phyloP scores from a whole-genome alignment of 2,329 filamentous ascomycete species.

The Claviceps quebecensis region DNA sequence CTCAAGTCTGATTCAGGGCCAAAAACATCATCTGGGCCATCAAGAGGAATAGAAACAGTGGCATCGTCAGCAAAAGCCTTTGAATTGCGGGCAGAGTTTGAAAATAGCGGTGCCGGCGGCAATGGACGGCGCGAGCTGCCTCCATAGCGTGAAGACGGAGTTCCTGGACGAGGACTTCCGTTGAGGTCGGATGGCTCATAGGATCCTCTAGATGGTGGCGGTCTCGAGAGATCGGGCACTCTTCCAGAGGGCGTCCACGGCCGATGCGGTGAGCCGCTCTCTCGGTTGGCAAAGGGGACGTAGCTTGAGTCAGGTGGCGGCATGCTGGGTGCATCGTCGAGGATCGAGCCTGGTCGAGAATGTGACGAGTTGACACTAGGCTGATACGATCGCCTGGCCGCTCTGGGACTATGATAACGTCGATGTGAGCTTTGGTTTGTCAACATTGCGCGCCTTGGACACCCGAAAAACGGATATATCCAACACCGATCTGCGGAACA shows the following conservation, averaged over 20 bases:
- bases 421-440: slow-evolving; percentile 24
- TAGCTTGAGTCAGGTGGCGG: slow-evolving; percentile 52
- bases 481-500: not conserved
- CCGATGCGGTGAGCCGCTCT: slow-evolving; percentile 34
- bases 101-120: slow-evolving; percentile 77
- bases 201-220: slow-evolving; percentile 53
- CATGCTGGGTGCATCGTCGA: slow-evolving; percentile 44
- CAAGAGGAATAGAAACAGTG: slow-evolving; percentile 58
- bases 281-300: slow-evolving; percentile 37
- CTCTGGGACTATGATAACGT: slow-evolving; percentile 25
- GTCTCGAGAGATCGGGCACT: slow-evolving; percentile 50
- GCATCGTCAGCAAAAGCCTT: slow-evolving; percentile 49
- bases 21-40: slow-evolving; percentile 59
- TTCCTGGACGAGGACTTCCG: slow-evolving; percentile 78
- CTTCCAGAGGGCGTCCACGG: slow-evolving; percentile 43
- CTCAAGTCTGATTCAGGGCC: slow-evolving; percentile 43
- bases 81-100: slow-evolving; percentile 36
- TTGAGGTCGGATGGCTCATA: slow-evolving; percentile 86
- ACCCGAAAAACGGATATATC: slow-evolving; percentile 16
- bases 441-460: slow-evolving; percentile 4
- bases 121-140: slow-evolving; percentile 77
- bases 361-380: slow-evolving; percentile 35
- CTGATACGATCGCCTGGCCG: slow-evolving; percentile 34
- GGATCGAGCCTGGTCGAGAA: slow-evolving; percentile 33
- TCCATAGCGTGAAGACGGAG: slow-evolving; percentile 77